phyloP scores from a whole-genome alignment of 192 early-diverging fungal genomes.

The Dissophora globulifera region DNA sequence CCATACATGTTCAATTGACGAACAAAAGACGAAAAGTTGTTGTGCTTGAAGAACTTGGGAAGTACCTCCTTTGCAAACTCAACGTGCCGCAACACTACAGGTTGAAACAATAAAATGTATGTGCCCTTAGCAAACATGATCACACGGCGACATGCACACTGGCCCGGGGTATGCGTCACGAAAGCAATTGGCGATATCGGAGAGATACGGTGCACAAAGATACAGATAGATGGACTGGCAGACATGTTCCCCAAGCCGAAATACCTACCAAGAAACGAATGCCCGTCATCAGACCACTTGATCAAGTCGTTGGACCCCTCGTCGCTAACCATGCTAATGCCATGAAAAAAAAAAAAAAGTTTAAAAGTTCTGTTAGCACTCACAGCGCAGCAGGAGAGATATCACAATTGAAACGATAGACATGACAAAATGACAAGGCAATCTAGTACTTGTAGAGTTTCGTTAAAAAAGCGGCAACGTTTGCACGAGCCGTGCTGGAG shows the following conservation, averaged over 20 bases:
- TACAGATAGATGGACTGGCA: neutral
- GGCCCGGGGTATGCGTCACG: too few relatives aligned
- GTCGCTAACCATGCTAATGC: slow-evolving; percentile 92
- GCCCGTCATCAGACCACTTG: slow-evolving; percentile 88
- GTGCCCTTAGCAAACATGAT: too few relatives aligned
- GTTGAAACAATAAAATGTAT: neutral
- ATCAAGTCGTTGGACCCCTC: slow-evolving; percentile 85
- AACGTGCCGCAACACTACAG: slow-evolving; percentile 68
- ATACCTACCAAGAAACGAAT: slow-evolving; percentile 80
- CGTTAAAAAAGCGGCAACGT: slow-evolving; percentile 92
- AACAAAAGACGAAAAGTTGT: slow-evolving; percentile 91
- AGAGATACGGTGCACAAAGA: neutral
- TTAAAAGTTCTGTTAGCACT: too few relatives aligned
- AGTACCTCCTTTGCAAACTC: slow-evolving; percentile 87
- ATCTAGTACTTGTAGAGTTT: slow-evolving; percentile 87
- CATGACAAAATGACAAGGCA: neutral
- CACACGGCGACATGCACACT: too few relatives aligned
- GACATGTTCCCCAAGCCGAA: neutral
- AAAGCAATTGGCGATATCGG: neutral
- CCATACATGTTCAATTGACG: slow-evolving; percentile 96
- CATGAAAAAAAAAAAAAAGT: too few relatives aligned
- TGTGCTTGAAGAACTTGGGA: slow-evolving; percentile 91
- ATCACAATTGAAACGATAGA: too few relatives aligned
- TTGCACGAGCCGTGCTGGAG: slow-evolving; percentile 47
- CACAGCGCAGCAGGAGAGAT: too few relatives aligned